A percentile compares a stretch with the other conserved stretches of the same genome.
Conservation (phyloP, 1,284 basidiomycete genomes). For the Exobasidium rhododendri region DNA sequence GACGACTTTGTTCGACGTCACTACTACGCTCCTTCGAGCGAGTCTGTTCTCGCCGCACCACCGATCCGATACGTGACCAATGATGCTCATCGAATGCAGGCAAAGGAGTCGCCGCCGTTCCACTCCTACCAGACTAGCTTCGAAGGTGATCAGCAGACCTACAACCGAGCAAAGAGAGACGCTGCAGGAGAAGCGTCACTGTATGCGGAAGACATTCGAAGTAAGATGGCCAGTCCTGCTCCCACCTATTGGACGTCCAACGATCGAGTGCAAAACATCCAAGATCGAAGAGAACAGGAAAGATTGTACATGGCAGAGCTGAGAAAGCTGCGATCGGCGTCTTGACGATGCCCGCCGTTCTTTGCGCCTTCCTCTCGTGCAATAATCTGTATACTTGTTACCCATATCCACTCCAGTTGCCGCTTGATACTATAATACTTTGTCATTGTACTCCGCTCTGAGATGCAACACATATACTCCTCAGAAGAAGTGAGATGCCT, state of each 20-base stretch:
- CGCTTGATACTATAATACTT: neutral
- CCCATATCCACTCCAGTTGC: neutral
- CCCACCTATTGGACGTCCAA: slow-evolving; percentile 7
- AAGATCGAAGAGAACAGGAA: neutral
- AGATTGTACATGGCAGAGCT: neutral
- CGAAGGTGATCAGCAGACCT: neutral
- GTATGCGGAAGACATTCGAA: neutral
- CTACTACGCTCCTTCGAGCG: neutral
- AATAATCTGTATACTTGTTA: no score
- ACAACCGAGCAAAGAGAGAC: neutral
- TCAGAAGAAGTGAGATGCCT: slow-evolving; percentile 1
- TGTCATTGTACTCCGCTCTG: neutral
- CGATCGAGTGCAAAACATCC: neutral
- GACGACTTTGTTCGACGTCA: neutral
- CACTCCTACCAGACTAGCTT: neutral
- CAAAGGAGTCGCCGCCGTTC: slow-evolving; percentile 1
- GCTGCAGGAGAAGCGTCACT: neutral
- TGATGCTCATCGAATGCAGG: neutral
- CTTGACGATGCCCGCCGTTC: no score
- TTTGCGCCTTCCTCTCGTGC: no score
- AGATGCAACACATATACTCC: neutral
- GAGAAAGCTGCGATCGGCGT: slow-evolving; percentile 1
- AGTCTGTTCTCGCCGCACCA: no score
- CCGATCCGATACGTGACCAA: neutral
- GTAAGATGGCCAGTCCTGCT: slow-evolving; percentile 3